phyloP scores from a whole-genome alignment of 148 eudicot genomes.

The Pharnaceum exiguum region DNA sequence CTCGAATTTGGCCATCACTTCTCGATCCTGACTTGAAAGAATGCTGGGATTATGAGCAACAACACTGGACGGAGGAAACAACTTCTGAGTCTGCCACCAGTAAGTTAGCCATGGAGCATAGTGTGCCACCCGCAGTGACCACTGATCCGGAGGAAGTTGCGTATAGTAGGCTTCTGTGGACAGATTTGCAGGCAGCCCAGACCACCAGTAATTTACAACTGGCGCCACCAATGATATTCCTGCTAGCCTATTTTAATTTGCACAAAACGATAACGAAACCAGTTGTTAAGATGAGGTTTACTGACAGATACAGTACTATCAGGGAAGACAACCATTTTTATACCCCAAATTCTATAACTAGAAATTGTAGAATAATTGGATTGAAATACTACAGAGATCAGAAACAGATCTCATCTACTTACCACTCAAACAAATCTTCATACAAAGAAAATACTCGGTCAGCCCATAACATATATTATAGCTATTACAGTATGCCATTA shows the following conservation, averaged over 20 bases:
- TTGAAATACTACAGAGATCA: no score
- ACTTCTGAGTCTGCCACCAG: conserved; percentile 81
- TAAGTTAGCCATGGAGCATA: conserved; percentile 63
- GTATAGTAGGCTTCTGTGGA: conserved; percentile 41
- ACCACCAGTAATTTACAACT: conserved; percentile 71
- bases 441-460: no score
- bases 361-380: no score
- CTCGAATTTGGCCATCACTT: conserved; percentile 22
- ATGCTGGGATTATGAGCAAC: conserved; percentile 24
- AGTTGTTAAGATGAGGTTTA: no score
- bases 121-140: conserved; percentile 63
- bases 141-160: conserved; percentile 56
- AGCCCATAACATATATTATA: no score
- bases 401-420: no score
- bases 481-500: no score
- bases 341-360: no score
- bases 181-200: conserved; percentile 50
- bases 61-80: conserved; percentile 37
- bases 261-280: no score
- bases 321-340: no score
- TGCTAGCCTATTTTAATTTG: conserved; percentile 43
- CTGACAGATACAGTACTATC: no score
- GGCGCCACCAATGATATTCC: conserved; percentile 69
- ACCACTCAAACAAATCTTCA: no score
- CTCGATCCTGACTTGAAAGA: conserved; percentile 44